These are phyloP conservation scores for Wickerhamiella shivajii DNA, from an alignment of 805 yeast genomes.

Conservation along the genomic window DNA sequence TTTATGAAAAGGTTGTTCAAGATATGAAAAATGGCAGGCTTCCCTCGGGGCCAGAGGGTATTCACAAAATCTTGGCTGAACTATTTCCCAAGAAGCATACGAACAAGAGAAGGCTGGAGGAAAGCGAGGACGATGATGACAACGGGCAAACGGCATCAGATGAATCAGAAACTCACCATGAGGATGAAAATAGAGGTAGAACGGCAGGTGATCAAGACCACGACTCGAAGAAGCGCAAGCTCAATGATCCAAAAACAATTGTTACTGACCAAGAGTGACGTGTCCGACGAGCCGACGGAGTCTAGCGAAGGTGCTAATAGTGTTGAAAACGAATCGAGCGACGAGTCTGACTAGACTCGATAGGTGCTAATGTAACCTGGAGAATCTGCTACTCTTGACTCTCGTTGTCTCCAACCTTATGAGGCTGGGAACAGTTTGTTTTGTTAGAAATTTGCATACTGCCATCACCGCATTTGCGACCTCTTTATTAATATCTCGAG, in stretches of 20 bases:
- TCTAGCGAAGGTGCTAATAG: too few species aligned
- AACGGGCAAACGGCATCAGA: slow-evolving; percentile 22
- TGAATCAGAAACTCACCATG: not conserved
- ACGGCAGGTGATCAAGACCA: not conserved
- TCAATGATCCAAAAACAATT: not conserved
- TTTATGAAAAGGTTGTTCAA: slow-evolving; percentile 38
- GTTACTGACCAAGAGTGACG: too few species aligned
- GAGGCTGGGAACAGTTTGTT: too few species aligned
- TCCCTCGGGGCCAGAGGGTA: slow-evolving; percentile 40
- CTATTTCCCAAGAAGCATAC: slow-evolving; percentile 9
- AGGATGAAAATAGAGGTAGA: not conserved
- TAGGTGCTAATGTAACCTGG: too few species aligned
- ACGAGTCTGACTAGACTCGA: too few species aligned
- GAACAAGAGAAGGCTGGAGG: slow-evolving; percentile 18
- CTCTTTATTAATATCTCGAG: too few species aligned
- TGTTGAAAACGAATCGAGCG: too few species aligned
- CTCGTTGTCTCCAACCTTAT: too few species aligned
- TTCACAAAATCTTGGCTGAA: slow-evolving; percentile 22
- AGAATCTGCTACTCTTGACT: too few species aligned
- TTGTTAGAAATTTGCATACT: too few species aligned
- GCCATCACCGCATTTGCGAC: too few species aligned
- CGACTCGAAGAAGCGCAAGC: not conserved
- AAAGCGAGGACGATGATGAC: slow-evolving; percentile 18
- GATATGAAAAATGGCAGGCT: slow-evolving; percentile 39
- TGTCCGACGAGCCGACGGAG: too few species aligned